A percentile compares a stretch with the other conserved stretches of the same genome.
Conservation (phyloP, 2,329 filamentous ascomycete genomes). For the Westerdykella aurantiaca region DNA sequence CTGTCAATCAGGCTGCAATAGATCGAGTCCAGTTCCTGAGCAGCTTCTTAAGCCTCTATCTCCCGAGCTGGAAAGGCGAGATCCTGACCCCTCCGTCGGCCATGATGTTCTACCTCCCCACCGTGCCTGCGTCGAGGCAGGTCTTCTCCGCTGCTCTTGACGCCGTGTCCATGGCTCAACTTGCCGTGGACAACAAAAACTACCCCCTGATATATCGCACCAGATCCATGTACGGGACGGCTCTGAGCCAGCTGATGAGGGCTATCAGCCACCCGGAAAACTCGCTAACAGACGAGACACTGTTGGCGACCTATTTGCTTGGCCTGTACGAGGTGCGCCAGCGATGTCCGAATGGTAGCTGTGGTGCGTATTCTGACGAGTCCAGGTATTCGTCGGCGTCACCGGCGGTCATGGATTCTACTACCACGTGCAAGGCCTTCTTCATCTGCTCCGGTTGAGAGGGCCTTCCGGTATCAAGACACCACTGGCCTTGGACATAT, state of each 20-base stretch:
- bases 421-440: slow-evolving; percentile 32
- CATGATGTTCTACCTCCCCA: slow-evolving; percentile 29
- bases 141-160: slow-evolving; percentile 30
- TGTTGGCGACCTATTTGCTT: slow-evolving; percentile 32
- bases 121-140: slow-evolving; percentile 24
- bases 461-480: slow-evolving; percentile 28
- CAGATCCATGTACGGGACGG: slow-evolving; percentile 31
- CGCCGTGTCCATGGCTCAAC: slow-evolving; percentile 30
- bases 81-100: slow-evolving; percentile 32
- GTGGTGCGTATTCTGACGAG: background rate
- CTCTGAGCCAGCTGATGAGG: slow-evolving; percentile 27
- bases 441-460: slow-evolving; percentile 28
- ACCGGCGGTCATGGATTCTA: slow-evolving; percentile 33
- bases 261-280: slow-evolving; percentile 24
- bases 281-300: slow-evolving; percentile 28
- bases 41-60: slow-evolving; percentile 29
- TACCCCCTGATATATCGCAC: slow-evolving; percentile 27
- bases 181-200: slow-evolving; percentile 29
- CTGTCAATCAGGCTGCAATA: slow-evolving; percentile 30
- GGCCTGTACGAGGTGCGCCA: slow-evolving; percentile 29
- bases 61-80: slow-evolving; percentile 24
- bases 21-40: slow-evolving; percentile 32
- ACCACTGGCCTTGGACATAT: slow-evolving; percentile 27
- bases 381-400: slow-evolving; percentile 32
- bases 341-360: background rate